Evolutionary conservation across 306 rosid genomes (phyloP), one percentile per base, ranked within the genome.

Genomic region (Sindora glabra): DNA sequence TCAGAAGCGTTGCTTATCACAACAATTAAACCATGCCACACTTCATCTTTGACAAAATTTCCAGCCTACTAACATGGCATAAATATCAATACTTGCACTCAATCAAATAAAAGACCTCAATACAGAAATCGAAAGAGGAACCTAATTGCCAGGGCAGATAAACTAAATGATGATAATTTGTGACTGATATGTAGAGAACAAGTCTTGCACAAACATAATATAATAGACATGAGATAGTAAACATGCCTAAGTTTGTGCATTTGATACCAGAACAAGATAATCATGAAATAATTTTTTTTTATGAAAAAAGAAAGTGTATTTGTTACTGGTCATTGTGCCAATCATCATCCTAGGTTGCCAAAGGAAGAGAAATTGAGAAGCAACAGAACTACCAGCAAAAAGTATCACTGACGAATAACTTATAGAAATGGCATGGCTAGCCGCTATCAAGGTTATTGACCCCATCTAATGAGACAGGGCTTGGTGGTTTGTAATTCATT

Each of bases 61-160:
- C 99, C 99, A 89, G 99, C 99, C 99, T 92, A 88, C 94, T 77
- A 88, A 85, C 87, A 85, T 24, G 67, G 72, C 63, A 84, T 41
- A 72, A 74, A 84, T 59, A 78, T 87, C 79, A 87, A 76, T 70
- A 79, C 55, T 55, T 57, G 68, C 59, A 47, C 27, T 48, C 62
- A 62, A 46, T 36, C 8, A 59, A 63, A 46, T n/a, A 38, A 52
- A 42, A 39, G 42, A 27, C 53, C 56, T 46, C 23, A 51, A 75
- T 53, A 45, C 46, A 54, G 56, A 54, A 18, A 40, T 53, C 60
- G 50, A 37, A 27, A 38, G 26, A 62, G 32, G 2, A 18, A 65
- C 46, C 36, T 48, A 26, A 61, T 65, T 9, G 25, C 53, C 17
- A 50, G 32, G 48, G 16, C 59, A 56, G 56, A 50, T 34, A 50